These are phyloP conservation scores for Alternaria sp. DNA, from an alignment of 2,329 filamentous ascomycete genomes.

Conservation along the genomic window DNA sequence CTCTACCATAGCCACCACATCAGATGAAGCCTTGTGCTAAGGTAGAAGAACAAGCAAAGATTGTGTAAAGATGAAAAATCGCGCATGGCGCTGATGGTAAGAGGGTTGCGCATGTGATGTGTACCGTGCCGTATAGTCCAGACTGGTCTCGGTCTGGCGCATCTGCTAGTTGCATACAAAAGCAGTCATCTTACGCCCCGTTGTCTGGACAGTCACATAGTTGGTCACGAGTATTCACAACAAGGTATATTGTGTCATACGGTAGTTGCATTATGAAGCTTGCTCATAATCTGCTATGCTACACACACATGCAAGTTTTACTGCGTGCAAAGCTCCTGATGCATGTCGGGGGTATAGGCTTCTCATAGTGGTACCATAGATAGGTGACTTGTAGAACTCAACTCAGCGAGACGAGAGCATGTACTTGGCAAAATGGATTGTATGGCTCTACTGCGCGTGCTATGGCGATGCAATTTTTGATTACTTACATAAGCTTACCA, in stretches of 20 bases:
- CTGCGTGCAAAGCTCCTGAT: too few species aligned
- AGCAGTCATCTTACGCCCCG: neutral
- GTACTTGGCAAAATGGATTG: too few species aligned
- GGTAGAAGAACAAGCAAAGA: neutral
- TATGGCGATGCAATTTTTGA: too few species aligned
- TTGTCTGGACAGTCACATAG: rapidly evolving
- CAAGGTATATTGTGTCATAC: too few species aligned
- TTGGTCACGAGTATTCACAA: neutral
- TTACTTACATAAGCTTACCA: too few species aligned
- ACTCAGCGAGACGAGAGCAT: too few species aligned
- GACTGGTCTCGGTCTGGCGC: neutral
- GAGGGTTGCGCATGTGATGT: neutral
- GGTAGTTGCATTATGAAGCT: neutral
- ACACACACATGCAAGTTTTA: too few species aligned
- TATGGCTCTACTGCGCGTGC: too few species aligned
- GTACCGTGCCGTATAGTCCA: rapidly evolving
- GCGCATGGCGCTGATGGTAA: too few species aligned
- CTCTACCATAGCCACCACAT: neutral
- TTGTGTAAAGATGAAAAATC: neutral
- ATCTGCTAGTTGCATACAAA: neutral
- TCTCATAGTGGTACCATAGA: too few species aligned
- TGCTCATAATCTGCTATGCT: neutral
- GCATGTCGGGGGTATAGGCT: too few species aligned
- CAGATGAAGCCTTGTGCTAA: neutral
- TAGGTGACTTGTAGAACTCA: too few species aligned